Evolutionary conservation across 169 alveolate species (phyloP), one percentile per base, ranked within the genome.

Genomic region (Plasmodium falciparum): DNA sequence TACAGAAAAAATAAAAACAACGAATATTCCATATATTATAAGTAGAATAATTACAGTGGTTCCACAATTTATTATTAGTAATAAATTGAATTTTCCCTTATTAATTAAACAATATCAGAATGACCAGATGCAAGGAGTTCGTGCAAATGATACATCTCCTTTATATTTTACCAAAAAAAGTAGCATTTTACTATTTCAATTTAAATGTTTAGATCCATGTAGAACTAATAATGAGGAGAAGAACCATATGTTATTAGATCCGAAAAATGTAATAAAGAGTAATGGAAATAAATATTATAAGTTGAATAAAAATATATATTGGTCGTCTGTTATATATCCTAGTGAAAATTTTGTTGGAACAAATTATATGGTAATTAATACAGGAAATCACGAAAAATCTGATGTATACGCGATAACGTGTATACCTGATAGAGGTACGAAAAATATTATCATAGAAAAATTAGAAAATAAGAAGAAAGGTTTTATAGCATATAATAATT

Each of bases 21-120:
- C 95, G 2, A 95, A 95, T 39, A 93, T 95, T 39, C 91, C 95
- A 58, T 95, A 95, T 66, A 94, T 94, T 12, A 88, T 95, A 12
- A 92, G 97, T 85, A 88, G 97, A 39, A 93, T 94, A 43, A 94
- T 95, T 47, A 92, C 97, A 6, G 95, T 95, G 50, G 93, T 95
- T 13, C 97, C 97, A 45, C 95, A 94, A 70, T 94, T 89, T 88
- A 75, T 95, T 45, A 62, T 95, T 75, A 93, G 95, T 49, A 95
- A 95, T 71, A 93, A 88, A 75, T 62, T 94, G 61, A 69, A 85
- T 50, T 69, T 65, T 26, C 88, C 76, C 15, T 59, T 95, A 2
- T 88, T 66, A 89, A 74, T 94, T 50, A 93, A 95, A 50, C 95
- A 95, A 88, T 95, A 78, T 89, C 93, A 93, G 70, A 88, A 26